Percentiles rank a stretch among this genome's conserved stretches.
These are phyloP conservation scores for Edaphochlamys debaryana DNA, from an alignment of 139 green algal genomes.

Conservation along the genomic window DNA sequence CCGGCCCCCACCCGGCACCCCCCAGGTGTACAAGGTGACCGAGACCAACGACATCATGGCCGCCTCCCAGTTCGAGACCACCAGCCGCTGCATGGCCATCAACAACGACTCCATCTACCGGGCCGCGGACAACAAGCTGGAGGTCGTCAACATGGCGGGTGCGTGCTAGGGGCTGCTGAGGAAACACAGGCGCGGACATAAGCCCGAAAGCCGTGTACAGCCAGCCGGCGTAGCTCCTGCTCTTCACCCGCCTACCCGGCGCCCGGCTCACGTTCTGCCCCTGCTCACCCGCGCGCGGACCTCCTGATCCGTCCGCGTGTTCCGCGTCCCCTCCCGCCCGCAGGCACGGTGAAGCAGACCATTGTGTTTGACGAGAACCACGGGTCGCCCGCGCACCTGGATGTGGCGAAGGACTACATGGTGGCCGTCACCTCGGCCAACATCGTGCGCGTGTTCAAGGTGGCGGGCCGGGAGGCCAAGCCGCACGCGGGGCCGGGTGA, in stretches of 20 bases:
- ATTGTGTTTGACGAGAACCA: constrained; percentile 62
- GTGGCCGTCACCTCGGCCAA: constrained; percentile 52
- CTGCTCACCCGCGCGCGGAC: too few relatives aligned
- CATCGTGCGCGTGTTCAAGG: constrained; percentile 65
- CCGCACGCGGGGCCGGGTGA: constrained; percentile 67
- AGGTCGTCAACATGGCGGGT: constrained; percentile 69
- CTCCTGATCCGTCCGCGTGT: too few relatives aligned
- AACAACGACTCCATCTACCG: constrained; percentile 70
- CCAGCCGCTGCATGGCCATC: constrained; percentile 61
- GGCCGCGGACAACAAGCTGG: constrained; percentile 50
- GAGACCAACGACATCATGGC: constrained; percentile 35
- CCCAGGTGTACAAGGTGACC: constrained; percentile 47
- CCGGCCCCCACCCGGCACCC: too few relatives aligned
- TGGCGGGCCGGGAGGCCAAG: constrained; percentile 71
- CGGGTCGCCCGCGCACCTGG: constrained; percentile 55
- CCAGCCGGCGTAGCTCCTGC: too few relatives aligned
- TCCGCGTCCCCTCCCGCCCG: neutral
- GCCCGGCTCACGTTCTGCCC: too few relatives aligned
- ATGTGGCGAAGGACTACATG: constrained; percentile 61
- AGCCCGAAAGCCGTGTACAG: too few relatives aligned
- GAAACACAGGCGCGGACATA: too few relatives aligned
- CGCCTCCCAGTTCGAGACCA: constrained; percentile 41
- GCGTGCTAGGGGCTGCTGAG: too few relatives aligned
- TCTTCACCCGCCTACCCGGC: too few relatives aligned
- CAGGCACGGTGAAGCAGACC: constrained; percentile 73